phyloP scores from a whole-genome alignment of 805 yeast genomes.

The Metschnikowia baotianmanensis region DNA sequence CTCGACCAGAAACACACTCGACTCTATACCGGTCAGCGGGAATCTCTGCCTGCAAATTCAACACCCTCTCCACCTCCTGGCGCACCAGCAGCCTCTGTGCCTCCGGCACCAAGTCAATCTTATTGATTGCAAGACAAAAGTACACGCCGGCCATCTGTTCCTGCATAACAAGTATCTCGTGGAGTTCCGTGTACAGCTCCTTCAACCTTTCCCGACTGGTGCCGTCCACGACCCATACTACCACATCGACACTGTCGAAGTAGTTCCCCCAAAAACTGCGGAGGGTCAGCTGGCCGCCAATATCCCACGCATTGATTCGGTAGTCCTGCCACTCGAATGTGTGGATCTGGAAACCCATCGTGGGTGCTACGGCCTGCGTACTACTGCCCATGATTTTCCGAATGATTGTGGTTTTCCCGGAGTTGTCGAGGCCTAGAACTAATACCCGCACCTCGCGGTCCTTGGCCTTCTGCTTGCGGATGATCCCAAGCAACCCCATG shows the following conservation, averaged over 20 bases:
- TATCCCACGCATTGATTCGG: slow-evolving; percentile 73
- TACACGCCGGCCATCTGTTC: slow-evolving; percentile 70
- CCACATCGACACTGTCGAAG: slow-evolving; percentile 71
- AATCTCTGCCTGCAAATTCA: slow-evolving; percentile 13
- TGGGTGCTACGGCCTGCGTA: slow-evolving; percentile 65
- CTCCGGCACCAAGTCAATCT: slow-evolving; percentile 55
- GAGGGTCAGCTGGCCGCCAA: slow-evolving; percentile 62
- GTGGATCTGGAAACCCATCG: slow-evolving; percentile 84
- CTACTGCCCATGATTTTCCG: slow-evolving; percentile 53
- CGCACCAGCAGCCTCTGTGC: slow-evolving; percentile 20
- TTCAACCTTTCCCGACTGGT: slow-evolving; percentile 55
- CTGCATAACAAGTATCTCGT: slow-evolving; percentile 55
- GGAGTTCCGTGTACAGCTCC: slow-evolving; percentile 68
- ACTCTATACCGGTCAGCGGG: slow-evolving; percentile 27
- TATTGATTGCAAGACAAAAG: slow-evolving; percentile 70
- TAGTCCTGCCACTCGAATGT: slow-evolving; percentile 46
- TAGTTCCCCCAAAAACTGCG: slow-evolving; percentile 70
- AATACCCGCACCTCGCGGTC: slow-evolving; percentile 75
- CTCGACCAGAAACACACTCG: slow-evolving; percentile 32
- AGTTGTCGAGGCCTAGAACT: slow-evolving; percentile 81
- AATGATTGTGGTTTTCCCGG: slow-evolving; percentile 88
- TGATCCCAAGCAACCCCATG: slow-evolving; percentile 82
- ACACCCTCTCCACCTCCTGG: slow-evolving; percentile 9
- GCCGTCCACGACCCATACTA: slow-evolving; percentile 86
- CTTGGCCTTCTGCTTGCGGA: slow-evolving; percentile 77